phyloP scores from a whole-genome alignment of 2,329 filamentous ascomycete species.

The Rutstroemia sp. region DNA sequence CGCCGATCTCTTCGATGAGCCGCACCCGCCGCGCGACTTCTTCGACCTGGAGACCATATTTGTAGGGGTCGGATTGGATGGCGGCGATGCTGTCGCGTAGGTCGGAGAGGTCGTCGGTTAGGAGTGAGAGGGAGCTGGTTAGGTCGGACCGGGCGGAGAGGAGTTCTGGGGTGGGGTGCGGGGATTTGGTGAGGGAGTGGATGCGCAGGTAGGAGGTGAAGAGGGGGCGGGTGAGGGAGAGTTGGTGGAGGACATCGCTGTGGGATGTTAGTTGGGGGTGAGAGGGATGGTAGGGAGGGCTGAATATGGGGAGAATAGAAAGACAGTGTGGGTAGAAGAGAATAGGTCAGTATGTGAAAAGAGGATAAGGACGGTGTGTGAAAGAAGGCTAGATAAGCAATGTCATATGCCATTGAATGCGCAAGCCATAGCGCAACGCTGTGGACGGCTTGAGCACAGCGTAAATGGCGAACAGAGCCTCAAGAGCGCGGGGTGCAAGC shows the following conservation, averaged over 20 bases:
- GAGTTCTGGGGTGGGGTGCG: slow-evolving; percentile 65
- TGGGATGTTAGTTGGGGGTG: slow-evolving; percentile 2
- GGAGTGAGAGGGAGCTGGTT: slow-evolving; percentile 53
- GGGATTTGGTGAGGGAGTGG: slow-evolving; percentile 65
- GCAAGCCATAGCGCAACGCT: too few relatives aligned
- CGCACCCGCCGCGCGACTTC: slow-evolving; percentile 75
- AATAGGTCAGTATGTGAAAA: too few relatives aligned
- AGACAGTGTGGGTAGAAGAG: too few relatives aligned
- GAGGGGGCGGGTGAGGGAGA: slow-evolving; percentile 73
- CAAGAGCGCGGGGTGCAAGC: too few relatives aligned
- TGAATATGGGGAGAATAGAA: background rate
- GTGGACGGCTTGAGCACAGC: too few relatives aligned
- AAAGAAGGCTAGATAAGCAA: too few relatives aligned
- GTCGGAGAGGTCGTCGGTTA: slow-evolving; percentile 80
- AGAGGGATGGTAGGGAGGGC: background rate
- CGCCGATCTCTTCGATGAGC: slow-evolving; percentile 82
- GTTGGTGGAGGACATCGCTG: slow-evolving; percentile 82
- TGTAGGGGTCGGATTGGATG: slow-evolving; percentile 78
- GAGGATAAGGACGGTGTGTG: too few relatives aligned
- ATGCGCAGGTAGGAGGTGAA: slow-evolving; percentile 96
- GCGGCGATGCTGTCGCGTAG: slow-evolving; percentile 80
- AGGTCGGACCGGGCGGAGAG: slow-evolving; percentile 68
- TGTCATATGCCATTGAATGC: too few relatives aligned
- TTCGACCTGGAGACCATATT: slow-evolving; percentile 75
- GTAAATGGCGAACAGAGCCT: too few relatives aligned